phyloP scores from a whole-genome alignment of 345 rosid species.

The Populus pruinosa region DNA sequence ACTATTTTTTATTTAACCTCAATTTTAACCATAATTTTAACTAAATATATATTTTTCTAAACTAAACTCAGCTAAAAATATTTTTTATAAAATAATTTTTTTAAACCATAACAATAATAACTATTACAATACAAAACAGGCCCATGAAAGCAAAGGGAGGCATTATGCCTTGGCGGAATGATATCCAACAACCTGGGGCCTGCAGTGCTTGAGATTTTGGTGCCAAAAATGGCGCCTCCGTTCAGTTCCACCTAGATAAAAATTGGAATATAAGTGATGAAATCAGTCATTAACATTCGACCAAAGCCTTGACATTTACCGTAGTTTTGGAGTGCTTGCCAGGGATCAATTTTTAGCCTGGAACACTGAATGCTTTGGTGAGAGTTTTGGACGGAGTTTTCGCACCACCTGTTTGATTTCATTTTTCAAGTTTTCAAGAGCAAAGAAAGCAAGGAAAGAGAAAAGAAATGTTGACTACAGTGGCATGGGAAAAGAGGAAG shows the following conservation, averaged over 20 bases:
- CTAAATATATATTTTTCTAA: too few relatives aligned
- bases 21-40: too few relatives aligned
- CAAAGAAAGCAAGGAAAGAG: conserved; percentile 61
- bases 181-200: conserved; percentile 42
- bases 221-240: conserved; percentile 50
- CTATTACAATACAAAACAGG: too few relatives aligned
- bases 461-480: conserved; percentile 31
- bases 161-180: conserved; percentile 35
- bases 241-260: conserved; percentile 39
- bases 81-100: too few relatives aligned
- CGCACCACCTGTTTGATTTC: conserved; percentile 46
- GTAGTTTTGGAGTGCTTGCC: conserved; percentile 59
- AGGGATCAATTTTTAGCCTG: conserved; percentile 49
- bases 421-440: conserved; percentile 53
- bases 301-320: conserved; percentile 50
- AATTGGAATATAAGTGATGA: conserved; percentile 44
- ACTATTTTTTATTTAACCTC: too few relatives aligned
- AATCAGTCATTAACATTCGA: conserved; percentile 45
- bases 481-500: conserved; percentile 44
- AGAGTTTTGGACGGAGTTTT: conserved; percentile 71
- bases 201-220: conserved; percentile 40
- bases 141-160: conserved; percentile 58
- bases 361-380: conserved; percentile 50
- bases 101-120: too few relatives aligned
- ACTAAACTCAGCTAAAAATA: too few relatives aligned